phyloP scores from a whole-genome alignment of 139 green algal genomes.

The Chloropicon primus region DNA sequence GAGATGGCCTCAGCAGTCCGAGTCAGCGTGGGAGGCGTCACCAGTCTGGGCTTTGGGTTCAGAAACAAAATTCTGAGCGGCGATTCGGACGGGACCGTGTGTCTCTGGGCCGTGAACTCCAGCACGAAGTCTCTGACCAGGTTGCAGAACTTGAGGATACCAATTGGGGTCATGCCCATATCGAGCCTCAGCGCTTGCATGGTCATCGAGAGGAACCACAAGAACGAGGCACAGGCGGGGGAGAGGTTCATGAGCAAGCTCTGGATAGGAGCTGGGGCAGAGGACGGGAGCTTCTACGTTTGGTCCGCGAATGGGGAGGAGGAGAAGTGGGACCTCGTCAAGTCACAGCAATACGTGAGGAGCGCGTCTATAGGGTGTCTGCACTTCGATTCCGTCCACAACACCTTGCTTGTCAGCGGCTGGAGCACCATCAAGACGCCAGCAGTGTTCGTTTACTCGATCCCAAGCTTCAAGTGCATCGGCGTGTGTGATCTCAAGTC shows the following conservation, averaged over 20 bases:
- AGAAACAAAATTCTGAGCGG: background rate
- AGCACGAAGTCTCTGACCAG: background rate
- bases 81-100: background rate
- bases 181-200: background rate
- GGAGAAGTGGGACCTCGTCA: background rate
- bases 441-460: background rate
- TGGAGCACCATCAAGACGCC: background rate
- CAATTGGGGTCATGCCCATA: background rate
- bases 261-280: background rate
- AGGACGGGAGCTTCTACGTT: background rate
- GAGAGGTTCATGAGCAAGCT: background rate
- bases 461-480: background rate
- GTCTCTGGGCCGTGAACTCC: background rate
- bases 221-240: background rate
- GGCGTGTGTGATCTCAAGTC: background rate
- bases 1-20: background rate
- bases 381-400: background rate
- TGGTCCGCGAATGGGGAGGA: background rate
- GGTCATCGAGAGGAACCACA: background rate
- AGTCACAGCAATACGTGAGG: background rate
- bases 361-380: background rate
- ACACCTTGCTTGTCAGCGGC: background rate
- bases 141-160: background rate
- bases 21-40: background rate
- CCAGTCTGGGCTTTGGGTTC: background rate